Conservation (phyloP, 2,329 filamentous ascomycete genomes). For the Fusarium irregulare region DNA sequence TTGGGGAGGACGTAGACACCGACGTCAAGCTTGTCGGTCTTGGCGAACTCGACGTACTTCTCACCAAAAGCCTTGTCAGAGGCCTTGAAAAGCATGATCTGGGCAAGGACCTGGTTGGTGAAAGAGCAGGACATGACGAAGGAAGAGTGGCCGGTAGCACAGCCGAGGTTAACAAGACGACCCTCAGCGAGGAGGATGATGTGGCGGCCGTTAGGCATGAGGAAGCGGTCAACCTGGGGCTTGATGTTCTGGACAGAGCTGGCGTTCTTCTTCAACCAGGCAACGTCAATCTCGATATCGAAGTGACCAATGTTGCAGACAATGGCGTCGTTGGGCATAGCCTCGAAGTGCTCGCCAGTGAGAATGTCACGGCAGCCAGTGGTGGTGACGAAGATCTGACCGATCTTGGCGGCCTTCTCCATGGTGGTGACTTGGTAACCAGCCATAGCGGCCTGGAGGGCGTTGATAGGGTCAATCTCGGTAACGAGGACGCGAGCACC, state of each 20-base stretch:
- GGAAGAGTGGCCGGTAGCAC: constrained; percentile 98
- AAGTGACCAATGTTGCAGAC: constrained; percentile 99
- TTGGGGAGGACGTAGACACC: constrained; percentile 96
- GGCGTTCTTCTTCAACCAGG: constrained; percentile 98
- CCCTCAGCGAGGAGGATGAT: constrained; percentile 99
- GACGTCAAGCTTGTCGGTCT: constrained; percentile 87
- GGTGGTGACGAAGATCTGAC: constrained; percentile 99
- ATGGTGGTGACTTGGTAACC: constrained; percentile 98
- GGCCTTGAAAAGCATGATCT: constrained; percentile 98
- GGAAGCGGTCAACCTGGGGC: constrained; percentile 98
- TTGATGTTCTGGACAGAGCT: constrained; percentile 97
- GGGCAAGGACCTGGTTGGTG: constrained; percentile 99
- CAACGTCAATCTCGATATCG: constrained; percentile 99
- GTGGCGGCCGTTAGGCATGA: constrained; percentile 92
- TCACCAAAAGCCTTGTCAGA: constrained; percentile 85
- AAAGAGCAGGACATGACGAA: constrained; percentile 99
- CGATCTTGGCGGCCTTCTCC: constrained; percentile 89
- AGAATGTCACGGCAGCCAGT: constrained; percentile 99
- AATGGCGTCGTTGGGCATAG: constrained; percentile 97
- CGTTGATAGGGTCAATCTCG: constrained; percentile 99
- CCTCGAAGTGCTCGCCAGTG: constrained; percentile 89
- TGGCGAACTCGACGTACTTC: constrained; percentile 97
- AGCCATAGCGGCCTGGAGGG: constrained; percentile 97
- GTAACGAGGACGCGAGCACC: constrained; percentile 96
- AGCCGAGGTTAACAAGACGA: constrained; percentile 98